phyloP scores from a whole-genome alignment of 148 eudicot species.

The Heliosperma pusillum region DNA sequence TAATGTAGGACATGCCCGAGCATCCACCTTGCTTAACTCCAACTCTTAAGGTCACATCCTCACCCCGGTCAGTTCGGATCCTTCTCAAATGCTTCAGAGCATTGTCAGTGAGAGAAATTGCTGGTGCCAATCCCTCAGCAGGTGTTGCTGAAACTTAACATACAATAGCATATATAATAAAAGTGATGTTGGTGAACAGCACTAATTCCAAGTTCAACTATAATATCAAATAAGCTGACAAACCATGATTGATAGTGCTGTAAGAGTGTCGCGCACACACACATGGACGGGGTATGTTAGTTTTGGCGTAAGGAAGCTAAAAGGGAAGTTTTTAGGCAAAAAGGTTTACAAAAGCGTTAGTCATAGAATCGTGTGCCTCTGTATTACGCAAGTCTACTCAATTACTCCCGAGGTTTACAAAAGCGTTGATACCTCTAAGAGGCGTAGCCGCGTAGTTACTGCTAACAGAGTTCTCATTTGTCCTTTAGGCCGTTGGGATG shows the following conservation, averaged over 20 bases:
- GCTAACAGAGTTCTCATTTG: neutral
- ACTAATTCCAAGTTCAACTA: neutral
- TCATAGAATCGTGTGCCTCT: too few relatives aligned
- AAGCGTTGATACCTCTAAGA: too few relatives aligned
- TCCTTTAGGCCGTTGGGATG: neutral
- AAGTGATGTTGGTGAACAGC: neutral
- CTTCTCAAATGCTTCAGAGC: constrained; percentile 85
- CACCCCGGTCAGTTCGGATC: constrained; percentile 66
- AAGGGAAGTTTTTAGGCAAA: too few relatives aligned
- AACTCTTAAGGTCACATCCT: constrained; percentile 83
- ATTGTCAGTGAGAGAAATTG: constrained; percentile 70
- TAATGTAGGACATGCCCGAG: constrained; percentile 94
- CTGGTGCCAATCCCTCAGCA: constrained; percentile 71
- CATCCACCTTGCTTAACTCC: constrained; percentile 99
- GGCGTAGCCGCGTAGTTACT: too few relatives aligned
- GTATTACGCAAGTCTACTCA: too few relatives aligned
- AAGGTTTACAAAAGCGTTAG: too few relatives aligned
- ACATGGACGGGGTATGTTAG: too few relatives aligned
- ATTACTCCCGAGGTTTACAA: too few relatives aligned
- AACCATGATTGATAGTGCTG: neutral
- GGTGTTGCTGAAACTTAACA: constrained; percentile 52
- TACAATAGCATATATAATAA: neutral
- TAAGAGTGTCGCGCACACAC: too few relatives aligned
- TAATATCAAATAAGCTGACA: neutral
- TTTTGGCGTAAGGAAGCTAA: too few relatives aligned